Evolutionary conservation across 345 rosid genomes (phyloP).

Genomic region (Pseudoturritis turrita): DNA sequence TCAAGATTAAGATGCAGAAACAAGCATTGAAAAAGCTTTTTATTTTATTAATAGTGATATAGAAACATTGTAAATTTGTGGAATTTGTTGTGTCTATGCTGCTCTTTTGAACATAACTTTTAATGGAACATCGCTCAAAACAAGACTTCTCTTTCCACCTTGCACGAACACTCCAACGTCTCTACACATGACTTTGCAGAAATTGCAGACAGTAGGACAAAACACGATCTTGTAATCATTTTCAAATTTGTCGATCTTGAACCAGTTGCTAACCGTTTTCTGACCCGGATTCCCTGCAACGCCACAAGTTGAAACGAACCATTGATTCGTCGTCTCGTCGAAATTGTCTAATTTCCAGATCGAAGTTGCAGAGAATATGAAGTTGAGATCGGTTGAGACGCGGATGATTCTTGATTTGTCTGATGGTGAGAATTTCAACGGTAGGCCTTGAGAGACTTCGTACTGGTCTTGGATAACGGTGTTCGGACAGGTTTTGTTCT

Average conservation of each 20-base stretch:
- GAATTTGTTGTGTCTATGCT: constrained; percentile 25
- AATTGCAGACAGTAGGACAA: constrained; percentile 58
- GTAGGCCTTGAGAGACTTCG: constrained; percentile 28
- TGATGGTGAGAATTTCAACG: constrained; percentile 13
- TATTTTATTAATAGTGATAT: not conserved
- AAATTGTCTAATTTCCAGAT: constrained; percentile 41
- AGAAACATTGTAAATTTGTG: not conserved
- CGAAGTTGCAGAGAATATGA: constrained; percentile 42
- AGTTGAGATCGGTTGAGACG: constrained; percentile 32
- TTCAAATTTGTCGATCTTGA: constrained; percentile 49
- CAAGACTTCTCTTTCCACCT: constrained; percentile 44
- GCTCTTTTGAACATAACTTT: constrained; percentile 52
- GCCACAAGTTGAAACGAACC: constrained; percentile 50
- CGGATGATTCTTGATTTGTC: constrained; percentile 17
- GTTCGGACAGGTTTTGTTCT: constrained; percentile 19
- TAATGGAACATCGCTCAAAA: constrained; percentile 50
- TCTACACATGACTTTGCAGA: constrained; percentile 48
- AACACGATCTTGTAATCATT: constrained; percentile 52
- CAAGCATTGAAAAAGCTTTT: not conserved
- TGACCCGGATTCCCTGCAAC: constrained; percentile 55
- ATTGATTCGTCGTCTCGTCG: constrained; percentile 39
- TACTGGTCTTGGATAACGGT: constrained; percentile 23
- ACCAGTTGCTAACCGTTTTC: constrained; percentile 48
- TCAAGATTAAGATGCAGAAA: not conserved
- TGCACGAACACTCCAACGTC: constrained; percentile 52